Conservation (phyloP, 192 early-diverging fungal species). For the Gamsiella multidivaricata region DNA sequence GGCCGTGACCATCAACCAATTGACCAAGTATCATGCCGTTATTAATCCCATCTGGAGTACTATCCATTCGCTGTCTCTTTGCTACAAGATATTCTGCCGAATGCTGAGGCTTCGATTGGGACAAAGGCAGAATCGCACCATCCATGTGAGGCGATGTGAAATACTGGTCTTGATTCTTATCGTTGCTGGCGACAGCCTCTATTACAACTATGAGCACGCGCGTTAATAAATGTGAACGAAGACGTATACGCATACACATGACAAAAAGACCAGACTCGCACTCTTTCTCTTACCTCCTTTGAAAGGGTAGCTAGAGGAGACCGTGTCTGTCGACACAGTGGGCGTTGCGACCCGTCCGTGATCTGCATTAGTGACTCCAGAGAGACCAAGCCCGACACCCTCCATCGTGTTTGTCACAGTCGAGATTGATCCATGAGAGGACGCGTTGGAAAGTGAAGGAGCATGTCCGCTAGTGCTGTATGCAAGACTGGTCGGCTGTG, state of each 20-base stretch:
- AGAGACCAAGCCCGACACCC: slow-evolving; percentile 32
- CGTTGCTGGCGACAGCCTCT: background rate
- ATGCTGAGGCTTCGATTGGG: background rate
- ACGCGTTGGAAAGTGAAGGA: slow-evolving; percentile 4
- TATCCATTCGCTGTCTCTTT: slow-evolving; percentile 6
- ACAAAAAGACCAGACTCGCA: background rate
- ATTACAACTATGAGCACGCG: background rate
- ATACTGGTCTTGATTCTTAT: background rate
- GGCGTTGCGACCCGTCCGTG: slow-evolving; percentile 14
- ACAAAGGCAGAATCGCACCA: background rate
- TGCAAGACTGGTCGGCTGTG: slow-evolving; percentile 4
- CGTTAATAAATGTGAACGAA: background rate
- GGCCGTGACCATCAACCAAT: background rate
- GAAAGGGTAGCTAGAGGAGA: background rate
- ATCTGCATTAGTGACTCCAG: slow-evolving; percentile 13
- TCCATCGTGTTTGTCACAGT: slow-evolving; percentile 22
- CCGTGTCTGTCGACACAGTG: background rate
- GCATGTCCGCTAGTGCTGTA: slow-evolving; percentile 17
- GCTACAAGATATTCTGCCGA: background rate
- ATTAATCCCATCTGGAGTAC: background rate
- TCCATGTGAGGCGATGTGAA: background rate
- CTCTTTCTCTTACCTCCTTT: slow-evolving; percentile 2
- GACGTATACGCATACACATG: background rate
- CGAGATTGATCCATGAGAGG: slow-evolving; percentile 14
- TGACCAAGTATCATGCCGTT: background rate